Conservation (phyloP, 108 stramenopile genomes). For the Halocafeteria seosinensis region DNA sequence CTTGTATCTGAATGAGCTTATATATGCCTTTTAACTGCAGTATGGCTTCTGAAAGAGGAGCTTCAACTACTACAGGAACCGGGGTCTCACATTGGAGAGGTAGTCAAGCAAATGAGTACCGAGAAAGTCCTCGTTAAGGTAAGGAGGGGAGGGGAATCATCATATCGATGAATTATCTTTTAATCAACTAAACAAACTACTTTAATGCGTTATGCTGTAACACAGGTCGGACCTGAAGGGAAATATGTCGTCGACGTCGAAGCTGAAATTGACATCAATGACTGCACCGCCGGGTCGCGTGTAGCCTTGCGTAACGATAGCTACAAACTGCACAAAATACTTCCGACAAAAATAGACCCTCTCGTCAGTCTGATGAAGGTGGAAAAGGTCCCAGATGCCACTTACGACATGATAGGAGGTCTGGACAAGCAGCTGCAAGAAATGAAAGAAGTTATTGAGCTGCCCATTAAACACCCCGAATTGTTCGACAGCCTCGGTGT, state of each 20-base stretch:
- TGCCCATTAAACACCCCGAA: constrained; percentile 99
- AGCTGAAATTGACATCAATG: constrained; percentile 84
- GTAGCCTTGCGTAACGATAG: constrained; percentile 95
- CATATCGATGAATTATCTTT: too few species aligned
- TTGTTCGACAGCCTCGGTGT: constrained; percentile 92
- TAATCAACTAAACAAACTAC: too few species aligned
- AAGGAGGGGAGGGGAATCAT: constrained; percentile 16
- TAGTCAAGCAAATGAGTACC: constrained; percentile 97
- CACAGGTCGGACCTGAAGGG: constrained; percentile 57
- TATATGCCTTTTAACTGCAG: neutral
- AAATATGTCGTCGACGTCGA: constrained; percentile 97
- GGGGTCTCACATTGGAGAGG: constrained; percentile 93
- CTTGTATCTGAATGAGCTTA: too few species aligned
- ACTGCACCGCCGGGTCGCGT: constrained; percentile 85
- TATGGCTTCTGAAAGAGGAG: constrained; percentile 77
- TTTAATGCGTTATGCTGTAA: neutral
- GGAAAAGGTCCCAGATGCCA: constrained; percentile 96
- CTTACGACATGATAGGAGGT: constrained; percentile 99
- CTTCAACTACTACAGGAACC: constrained; percentile 92
- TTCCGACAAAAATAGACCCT: constrained; percentile 98
- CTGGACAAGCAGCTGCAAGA: constrained; percentile 96
- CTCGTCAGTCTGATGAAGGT: constrained; percentile 96
- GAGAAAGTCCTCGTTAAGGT: constrained; percentile 92
- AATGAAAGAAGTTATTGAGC: constrained; percentile 99
- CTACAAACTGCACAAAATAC: constrained; percentile 89